Evolutionary conservation across 1,284 basidiomycete species (phyloP).

Genomic region (Puccinia hordei): DNA sequence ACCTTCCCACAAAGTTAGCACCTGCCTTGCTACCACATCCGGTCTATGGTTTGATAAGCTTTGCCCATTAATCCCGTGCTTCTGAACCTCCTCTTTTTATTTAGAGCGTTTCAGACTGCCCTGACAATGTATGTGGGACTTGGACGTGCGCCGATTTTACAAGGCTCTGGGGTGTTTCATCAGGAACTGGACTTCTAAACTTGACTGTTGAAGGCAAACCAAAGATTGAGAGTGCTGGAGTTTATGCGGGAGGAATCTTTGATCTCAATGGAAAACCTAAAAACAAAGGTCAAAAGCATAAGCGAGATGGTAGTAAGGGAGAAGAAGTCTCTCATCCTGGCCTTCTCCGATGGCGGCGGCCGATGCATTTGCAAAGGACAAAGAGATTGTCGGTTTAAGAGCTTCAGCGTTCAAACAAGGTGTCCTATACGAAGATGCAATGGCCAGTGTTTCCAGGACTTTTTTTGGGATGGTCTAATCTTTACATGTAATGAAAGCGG

Average conservation of each 20-base stretch:
- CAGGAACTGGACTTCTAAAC: slow-evolving; percentile 57
- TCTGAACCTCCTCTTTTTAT: neutral
- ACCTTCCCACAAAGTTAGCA: slow-evolving; percentile 71
- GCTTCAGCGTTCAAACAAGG: slow-evolving; percentile 53
- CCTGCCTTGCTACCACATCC: neutral
- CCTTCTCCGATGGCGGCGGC: slow-evolving; percentile 45
- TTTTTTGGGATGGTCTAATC: slow-evolving; percentile 65
- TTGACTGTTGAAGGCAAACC: slow-evolving; percentile 49
- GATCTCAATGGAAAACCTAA: slow-evolving; percentile 43
- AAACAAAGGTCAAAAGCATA: slow-evolving; percentile 49
- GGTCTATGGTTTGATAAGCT: neutral
- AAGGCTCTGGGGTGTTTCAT: slow-evolving; percentile 60
- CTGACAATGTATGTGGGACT: slow-evolving; percentile 85
- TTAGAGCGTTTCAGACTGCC: slow-evolving; percentile 79
- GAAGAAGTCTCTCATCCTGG: slow-evolving; percentile 44
- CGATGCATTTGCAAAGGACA: slow-evolving; percentile 23
- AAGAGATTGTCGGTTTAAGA: slow-evolving; percentile 24
- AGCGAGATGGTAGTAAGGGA: slow-evolving; percentile 43
- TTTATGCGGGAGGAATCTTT: slow-evolving; percentile 47
- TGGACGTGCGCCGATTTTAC: slow-evolving; percentile 79
- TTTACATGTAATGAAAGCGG: slow-evolving; percentile 74
- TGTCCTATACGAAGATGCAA: slow-evolving; percentile 59
- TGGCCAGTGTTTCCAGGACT: slow-evolving; percentile 62
- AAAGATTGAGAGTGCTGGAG: slow-evolving; percentile 36
- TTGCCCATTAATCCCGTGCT: neutral